Evolutionary conservation across 2,329 filamentous ascomycete species (phyloP).

Genomic region (Fusarium sp.): DNA sequence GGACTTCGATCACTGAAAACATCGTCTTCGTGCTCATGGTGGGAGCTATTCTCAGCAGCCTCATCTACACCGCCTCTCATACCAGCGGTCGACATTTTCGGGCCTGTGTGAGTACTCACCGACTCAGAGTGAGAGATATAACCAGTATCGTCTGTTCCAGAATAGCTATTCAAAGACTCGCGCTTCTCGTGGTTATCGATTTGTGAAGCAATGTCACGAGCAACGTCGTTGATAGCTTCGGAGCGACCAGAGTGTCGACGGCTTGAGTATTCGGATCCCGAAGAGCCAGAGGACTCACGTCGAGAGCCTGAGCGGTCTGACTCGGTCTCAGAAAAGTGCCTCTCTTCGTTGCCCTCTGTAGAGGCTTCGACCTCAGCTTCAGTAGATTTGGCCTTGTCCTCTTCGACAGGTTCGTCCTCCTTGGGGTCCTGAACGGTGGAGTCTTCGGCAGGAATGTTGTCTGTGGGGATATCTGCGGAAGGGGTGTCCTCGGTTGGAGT

Average conservation of each 20-base stretch:
- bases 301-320: slow-evolving; percentile 33
- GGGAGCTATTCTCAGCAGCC: slow-evolving; percentile 58
- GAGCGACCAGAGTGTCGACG: slow-evolving; percentile 57
- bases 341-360: slow-evolving; percentile 11
- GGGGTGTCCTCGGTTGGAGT: slow-evolving; percentile 10
- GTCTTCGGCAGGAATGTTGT: slow-evolving; percentile 13
- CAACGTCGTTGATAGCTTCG: slow-evolving; percentile 64
- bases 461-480: slow-evolving; percentile 10
- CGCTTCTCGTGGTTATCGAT: slow-evolving; percentile 51
- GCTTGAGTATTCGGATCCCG: slow-evolving; percentile 34
- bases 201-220: slow-evolving; percentile 60
- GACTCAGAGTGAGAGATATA: slow-evolving; percentile 42
- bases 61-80: slow-evolving; percentile 39
- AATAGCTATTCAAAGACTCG: slow-evolving; percentile 39
- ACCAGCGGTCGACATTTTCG: slow-evolving; percentile 35
- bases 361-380: slow-evolving; percentile 17
- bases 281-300: slow-evolving; percentile 39
- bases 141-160: slow-evolving; percentile 34
- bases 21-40: slow-evolving; percentile 63
- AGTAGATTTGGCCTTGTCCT: slow-evolving; percentile 9
- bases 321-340: slow-evolving; percentile 24
- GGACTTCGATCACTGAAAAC: slow-evolving; percentile 68
- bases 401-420: slow-evolving; percentile 10
- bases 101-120: slow-evolving; percentile 37
- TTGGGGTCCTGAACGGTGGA: slow-evolving; percentile 5